Base-by-base conservation (phyloP, 768 basidiomycete genomes). In the Auriscalpium orientale region DNA sequence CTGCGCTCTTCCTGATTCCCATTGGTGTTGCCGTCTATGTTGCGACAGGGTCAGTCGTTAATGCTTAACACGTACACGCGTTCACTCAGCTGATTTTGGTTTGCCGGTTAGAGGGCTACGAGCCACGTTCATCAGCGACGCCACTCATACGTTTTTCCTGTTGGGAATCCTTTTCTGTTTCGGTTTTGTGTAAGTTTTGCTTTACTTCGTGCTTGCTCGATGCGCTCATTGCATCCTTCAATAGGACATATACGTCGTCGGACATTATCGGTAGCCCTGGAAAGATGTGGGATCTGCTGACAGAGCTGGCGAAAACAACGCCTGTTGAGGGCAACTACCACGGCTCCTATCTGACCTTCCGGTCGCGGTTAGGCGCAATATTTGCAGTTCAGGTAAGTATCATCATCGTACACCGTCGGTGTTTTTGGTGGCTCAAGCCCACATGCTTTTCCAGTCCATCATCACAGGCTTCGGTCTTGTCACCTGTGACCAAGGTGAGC, bases 1-100 rank as follows among this genome's bases (percentile, higher is more conserved):
- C 74, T 1, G 71, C 73, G 11, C 65, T 68, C 38, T 71, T 74
- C 64, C 65, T 77, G 12, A 68, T 76, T n/a, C 75, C 75, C 1
- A 57, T 75, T 8, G 72, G 71, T 9, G 73, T 76, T 21, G 68
- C 67, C 21, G 64, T 71, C 28, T 76, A 76, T 57, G 72, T 72
- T 51, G 50, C 50, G 15, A 51, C 50, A 34, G 50, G 50, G 50
- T 51, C 15, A 28, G 50, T 38, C 4, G 10, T 16, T 12, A 34
- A 22, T 28, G 28, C 28, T 5, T 28, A 5, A 7, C 28, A 28
- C 28, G 28, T 5, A 28, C 28, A 28, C 28, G 28, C 28, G 28
- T 28, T 28, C 4, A 28, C 28, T 28, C 28, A 28, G 28, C 28
- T 28, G 28, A n/a, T n/a, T 28, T 4, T 7, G 28, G 7, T 28